A percentile compares a stretch with the other conserved stretches of the same genome.
phyloP scores from a whole-genome alignment of 2,329 filamentous ascomycete genomes.

The Nemania sp. region DNA sequence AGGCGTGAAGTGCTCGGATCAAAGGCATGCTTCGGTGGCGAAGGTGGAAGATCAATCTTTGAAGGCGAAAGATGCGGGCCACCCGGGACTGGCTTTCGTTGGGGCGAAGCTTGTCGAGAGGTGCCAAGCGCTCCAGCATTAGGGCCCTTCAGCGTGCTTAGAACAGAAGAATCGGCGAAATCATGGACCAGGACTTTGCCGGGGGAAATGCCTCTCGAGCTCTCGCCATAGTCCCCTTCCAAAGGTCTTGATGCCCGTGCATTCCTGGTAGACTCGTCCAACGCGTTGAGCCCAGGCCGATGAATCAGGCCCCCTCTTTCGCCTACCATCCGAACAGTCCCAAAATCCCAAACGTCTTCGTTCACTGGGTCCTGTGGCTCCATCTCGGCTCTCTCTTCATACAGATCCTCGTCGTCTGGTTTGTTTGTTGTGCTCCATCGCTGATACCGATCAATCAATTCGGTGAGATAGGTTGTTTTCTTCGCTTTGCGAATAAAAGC shows the following conservation, averaged over 20 bases:
- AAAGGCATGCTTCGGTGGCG: constrained; percentile 53
- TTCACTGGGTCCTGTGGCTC: constrained; percentile 61
- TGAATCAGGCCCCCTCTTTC: constrained; percentile 61
- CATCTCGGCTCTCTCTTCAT: constrained; percentile 60
- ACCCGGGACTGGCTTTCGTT: constrained; percentile 55
- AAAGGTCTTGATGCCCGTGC: constrained; percentile 62
- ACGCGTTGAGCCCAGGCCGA: constrained; percentile 63
- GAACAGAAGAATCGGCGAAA: constrained; percentile 47
- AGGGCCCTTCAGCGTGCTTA: constrained; percentile 58
- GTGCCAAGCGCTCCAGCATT: constrained; percentile 49
- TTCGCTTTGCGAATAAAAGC: constrained; percentile 90
- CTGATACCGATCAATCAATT: constrained; percentile 88
- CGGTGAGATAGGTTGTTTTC: constrained; percentile 94
- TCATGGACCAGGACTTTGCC: constrained; percentile 54
- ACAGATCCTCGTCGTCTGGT: constrained; percentile 67
- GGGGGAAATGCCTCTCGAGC: constrained; percentile 54
- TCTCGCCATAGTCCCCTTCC: constrained; percentile 59
- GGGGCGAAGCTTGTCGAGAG: constrained; percentile 63
- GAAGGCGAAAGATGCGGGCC: constrained; percentile 53
- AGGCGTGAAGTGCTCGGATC: constrained; percentile 51
- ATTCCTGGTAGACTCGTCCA: constrained; percentile 84
- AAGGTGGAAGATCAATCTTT: constrained; percentile 63
- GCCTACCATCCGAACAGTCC: constrained; percentile 82
- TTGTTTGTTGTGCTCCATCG: constrained; percentile 85
- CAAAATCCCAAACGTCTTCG: constrained; percentile 98